These are phyloP conservation scores for Xylaria curta DNA, from an alignment of 495 filamentous ascomycete species.

Conservation along the genomic window DNA sequence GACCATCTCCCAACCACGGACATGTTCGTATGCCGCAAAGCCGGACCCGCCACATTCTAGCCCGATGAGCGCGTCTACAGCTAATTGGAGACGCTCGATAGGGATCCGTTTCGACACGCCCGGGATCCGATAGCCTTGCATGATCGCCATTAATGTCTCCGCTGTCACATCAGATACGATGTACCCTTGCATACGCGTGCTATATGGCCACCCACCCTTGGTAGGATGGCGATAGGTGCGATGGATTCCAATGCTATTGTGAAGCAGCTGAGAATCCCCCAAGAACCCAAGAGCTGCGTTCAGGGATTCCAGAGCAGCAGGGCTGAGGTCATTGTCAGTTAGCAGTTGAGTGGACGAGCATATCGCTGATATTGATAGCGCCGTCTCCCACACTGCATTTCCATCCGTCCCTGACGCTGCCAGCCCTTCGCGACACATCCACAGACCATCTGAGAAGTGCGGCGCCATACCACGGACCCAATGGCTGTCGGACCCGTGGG, in stretches of 20 bases:
- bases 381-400: conserved; percentile 85
- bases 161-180: conserved; percentile 82
- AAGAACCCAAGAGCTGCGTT: conserved; percentile 75
- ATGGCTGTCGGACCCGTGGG: conserved; percentile 70
- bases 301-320: conserved; percentile 72
- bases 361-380: conserved; percentile 71
- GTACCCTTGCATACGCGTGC: conserved; percentile 79
- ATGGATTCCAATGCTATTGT: conserved; percentile 69
- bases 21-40: conserved; percentile 77
- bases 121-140: conserved; percentile 71
- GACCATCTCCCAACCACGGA: conserved; percentile 68
- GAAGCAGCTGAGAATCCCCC: conserved; percentile 77
- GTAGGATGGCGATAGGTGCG: conserved; percentile 77
- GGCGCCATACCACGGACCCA: conserved; percentile 74
- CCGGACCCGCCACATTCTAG: conserved; percentile 84
- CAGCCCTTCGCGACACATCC: conserved; percentile 83
- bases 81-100: conserved; percentile 67
- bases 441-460: conserved; percentile 75
- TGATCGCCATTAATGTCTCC: conserved; percentile 74
- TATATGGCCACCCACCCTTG: conserved; percentile 85
- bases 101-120: conserved; percentile 68
- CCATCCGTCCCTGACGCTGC: conserved; percentile 84
- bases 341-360: conserved; percentile 52
- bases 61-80: conserved; percentile 82
- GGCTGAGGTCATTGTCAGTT: conserved; percentile 68